These are phyloP conservation scores for Lunularia cruciata DNA, from an alignment of 225 moss, liverwort and hornwort species.

Conservation along the genomic window DNA sequence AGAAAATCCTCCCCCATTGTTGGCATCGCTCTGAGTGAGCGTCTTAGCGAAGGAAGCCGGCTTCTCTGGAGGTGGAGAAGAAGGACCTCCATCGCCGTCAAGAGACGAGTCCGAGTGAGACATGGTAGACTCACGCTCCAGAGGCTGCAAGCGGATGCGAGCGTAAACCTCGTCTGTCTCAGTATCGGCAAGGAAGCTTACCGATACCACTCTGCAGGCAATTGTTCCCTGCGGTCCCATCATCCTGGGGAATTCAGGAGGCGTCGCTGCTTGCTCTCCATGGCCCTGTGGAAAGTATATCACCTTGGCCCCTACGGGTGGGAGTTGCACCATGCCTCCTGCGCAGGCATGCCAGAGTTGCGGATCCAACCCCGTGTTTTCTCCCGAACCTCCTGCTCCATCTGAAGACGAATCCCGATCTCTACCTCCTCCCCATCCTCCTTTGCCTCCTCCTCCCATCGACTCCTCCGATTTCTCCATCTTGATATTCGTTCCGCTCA, in stretches of 20 bases:
- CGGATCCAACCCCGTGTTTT: slow-evolving; percentile 65
- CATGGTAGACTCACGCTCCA: slow-evolving; percentile 36
- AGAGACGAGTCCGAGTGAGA: slow-evolving; percentile 30
- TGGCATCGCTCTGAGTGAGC: slow-evolving; percentile 95
- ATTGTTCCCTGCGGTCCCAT: slow-evolving; percentile 75
- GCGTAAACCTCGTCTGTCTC: slow-evolving; percentile 98
- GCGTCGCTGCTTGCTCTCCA: slow-evolving; percentile 95
- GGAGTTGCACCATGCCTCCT: slow-evolving; percentile 97
- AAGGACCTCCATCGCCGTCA: slow-evolving; percentile 51
- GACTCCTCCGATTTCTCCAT: slow-evolving; percentile 83
- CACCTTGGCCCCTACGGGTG: slow-evolving; percentile 80
- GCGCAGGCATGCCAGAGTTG: slow-evolving; percentile 99
- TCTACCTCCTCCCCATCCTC: slow-evolving; percentile 46
- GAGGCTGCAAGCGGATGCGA: slow-evolving; percentile 83
- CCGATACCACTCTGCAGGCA: slow-evolving; percentile 76
- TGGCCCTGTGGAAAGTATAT: slow-evolving; percentile 99
- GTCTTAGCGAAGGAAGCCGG: slow-evolving; percentile 97
- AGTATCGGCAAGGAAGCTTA: slow-evolving; percentile 81
- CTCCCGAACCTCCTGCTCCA: slow-evolving; percentile 29
- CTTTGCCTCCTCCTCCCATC: slow-evolving; percentile 50
- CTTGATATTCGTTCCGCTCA: slow-evolving; percentile 67
- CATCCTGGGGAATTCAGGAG: slow-evolving; percentile 75
- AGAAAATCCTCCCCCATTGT: slow-evolving; percentile 96
- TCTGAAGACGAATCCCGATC: slow-evolving; percentile 39
- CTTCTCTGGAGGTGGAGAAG: slow-evolving; percentile 82